These are phyloP conservation scores for Populus hybrid DNA, from an alignment of 441 rosid species.

Conservation along the genomic window DNA sequence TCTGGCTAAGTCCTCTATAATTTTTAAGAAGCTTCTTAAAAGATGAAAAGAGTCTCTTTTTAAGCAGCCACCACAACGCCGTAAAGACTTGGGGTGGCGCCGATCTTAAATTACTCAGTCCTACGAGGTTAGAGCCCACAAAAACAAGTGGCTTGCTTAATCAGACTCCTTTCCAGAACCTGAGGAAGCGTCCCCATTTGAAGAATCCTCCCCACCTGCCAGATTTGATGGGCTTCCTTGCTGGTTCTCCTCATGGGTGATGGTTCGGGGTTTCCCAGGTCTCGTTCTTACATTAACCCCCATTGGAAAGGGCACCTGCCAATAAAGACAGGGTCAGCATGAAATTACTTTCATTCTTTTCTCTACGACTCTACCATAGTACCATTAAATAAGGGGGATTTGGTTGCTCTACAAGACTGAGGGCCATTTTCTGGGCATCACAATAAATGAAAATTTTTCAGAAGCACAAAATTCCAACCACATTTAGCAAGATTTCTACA, in stretches of 20 bases:
- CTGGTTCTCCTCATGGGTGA: slow-evolving; percentile 29
- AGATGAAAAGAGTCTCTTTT: not conserved
- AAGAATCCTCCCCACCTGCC: slow-evolving; percentile 34
- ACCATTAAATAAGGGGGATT: not conserved
- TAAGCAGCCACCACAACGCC: slow-evolving; percentile 6
- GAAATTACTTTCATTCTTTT: not conserved
- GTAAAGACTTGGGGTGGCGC: slow-evolving; percentile 17
- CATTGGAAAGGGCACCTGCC: slow-evolving; percentile 65
- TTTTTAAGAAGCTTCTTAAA: slow-evolving; percentile 11
- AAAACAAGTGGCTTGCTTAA: slow-evolving; percentile 25
- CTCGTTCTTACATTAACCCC: slow-evolving; percentile 53
- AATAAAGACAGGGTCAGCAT: slow-evolving; percentile 8
- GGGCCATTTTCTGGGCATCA: not conserved
- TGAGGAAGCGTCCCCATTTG: slow-evolving; percentile 27
- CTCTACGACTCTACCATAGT: not conserved
- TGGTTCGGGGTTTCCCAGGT: slow-evolving; percentile 38
- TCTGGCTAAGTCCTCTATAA: slow-evolving; percentile 11
- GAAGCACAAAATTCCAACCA: not conserved
- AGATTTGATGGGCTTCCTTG: slow-evolving; percentile 27
- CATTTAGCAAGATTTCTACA: not conserved
- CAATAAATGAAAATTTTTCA: too few relatives aligned
- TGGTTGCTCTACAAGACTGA: slow-evolving; percentile 2
- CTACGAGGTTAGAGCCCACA: slow-evolving; percentile 37
- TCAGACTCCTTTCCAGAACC: slow-evolving; percentile 41
- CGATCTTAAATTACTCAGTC: slow-evolving; percentile 16